Conservation (phyloP, 2,329 filamentous ascomycete species). For the Colletotrichum spinosum region DNA sequence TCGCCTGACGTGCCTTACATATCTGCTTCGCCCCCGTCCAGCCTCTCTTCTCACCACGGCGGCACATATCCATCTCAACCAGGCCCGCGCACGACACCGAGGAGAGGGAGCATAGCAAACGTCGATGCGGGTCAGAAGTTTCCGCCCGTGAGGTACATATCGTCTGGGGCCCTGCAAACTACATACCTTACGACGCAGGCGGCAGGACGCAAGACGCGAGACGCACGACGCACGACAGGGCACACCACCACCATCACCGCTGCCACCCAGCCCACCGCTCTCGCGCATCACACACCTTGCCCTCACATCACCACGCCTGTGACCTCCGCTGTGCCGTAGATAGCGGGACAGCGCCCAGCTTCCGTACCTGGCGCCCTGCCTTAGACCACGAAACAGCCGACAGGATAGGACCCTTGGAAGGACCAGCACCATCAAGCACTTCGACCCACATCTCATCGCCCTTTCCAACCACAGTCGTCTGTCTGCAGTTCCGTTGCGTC, state of each 20-base stretch:
- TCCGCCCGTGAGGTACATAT: slow-evolving; percentile 37
- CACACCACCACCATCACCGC: slow-evolving; percentile 16
- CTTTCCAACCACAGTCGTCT: slow-evolving; percentile 8
- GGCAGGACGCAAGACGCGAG: background rate
- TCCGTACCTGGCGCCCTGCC: too few relatives aligned
- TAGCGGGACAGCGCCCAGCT: background rate
- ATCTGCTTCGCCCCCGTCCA: background rate
- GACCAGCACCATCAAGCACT: too few relatives aligned
- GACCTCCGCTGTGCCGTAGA: background rate
- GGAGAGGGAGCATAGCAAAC: background rate
- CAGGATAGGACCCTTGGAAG: too few relatives aligned
- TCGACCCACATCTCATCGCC: background rate
- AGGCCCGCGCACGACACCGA: slow-evolving; percentile 6
- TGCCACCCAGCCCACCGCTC: background rate
- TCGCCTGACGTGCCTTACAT: background rate
- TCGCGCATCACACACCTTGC: background rate
- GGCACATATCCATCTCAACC: too few relatives aligned
- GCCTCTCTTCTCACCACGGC: background rate
- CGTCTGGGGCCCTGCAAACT: slow-evolving; percentile 31
- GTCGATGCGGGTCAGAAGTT: slow-evolving; percentile 13
- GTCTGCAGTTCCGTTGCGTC: slow-evolving; percentile 3
- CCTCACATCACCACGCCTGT: background rate
- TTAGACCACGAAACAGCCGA: too few relatives aligned
- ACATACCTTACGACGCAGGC: slow-evolving; percentile 1
- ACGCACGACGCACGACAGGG: slow-evolving; percentile 2